phyloP scores from a whole-genome alignment of 1,139 yeast species.

The Williopsis jadinii region DNA sequence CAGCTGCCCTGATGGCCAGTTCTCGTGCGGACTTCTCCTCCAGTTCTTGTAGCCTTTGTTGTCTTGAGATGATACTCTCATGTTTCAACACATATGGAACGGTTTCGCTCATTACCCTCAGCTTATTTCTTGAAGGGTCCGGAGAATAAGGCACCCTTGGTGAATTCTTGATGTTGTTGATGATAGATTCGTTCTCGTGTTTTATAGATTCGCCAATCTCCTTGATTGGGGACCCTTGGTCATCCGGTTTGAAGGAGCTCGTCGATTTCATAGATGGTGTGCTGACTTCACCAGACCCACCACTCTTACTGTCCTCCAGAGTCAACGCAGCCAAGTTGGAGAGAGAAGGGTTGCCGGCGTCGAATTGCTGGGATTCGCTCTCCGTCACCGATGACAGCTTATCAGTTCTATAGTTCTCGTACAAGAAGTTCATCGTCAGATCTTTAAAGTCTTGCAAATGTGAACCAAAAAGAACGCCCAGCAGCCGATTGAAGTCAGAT shows the following conservation, averaged over 20 bases:
- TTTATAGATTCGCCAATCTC: conserved; percentile 28
- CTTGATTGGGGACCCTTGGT: conserved; percentile 26
- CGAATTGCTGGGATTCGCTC: conserved; percentile 3
- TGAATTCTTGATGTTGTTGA: conserved; percentile 46
- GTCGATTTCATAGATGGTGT: conserved; percentile 22
- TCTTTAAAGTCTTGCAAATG: conserved; percentile 79
- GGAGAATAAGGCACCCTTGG: conserved; percentile 33
- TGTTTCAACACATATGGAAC: conserved; percentile 76
- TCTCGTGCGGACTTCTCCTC: conserved; percentile 75
- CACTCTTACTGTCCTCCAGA: conserved; percentile 4
- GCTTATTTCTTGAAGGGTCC: conserved; percentile 55
- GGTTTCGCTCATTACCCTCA: conserved; percentile 73
- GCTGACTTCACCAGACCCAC: conserved; percentile 4
- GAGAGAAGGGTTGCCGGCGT: conserved; percentile 40
- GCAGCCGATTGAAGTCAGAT: conserved; percentile 57
- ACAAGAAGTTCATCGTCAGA: conserved; percentile 69
- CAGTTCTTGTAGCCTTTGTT: conserved; percentile 69
- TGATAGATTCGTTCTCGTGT: conserved; percentile 33
- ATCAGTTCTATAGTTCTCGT: conserved; percentile 75
- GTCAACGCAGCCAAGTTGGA: conserved; percentile 57
- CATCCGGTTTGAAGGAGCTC: conserved; percentile 13
- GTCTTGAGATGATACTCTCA: conserved; percentile 67
- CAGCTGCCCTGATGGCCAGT: conserved; percentile 64
- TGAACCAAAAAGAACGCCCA: conserved; percentile 63
- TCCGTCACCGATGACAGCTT: conserved; percentile 42